phyloP scores from a whole-genome alignment of 768 basidiomycete species.

The Myochromella boudieri region DNA sequence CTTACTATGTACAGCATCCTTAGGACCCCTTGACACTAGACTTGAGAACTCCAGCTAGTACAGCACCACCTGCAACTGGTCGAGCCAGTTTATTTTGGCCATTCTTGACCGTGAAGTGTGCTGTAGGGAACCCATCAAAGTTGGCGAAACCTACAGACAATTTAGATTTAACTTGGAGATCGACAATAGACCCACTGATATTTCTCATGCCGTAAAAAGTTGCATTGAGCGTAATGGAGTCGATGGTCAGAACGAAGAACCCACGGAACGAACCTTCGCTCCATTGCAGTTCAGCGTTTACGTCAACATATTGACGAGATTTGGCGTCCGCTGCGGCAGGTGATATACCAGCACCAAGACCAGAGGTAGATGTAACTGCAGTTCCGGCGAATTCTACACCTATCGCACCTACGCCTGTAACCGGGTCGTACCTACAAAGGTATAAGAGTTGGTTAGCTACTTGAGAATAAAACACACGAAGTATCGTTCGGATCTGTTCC shows the following conservation, averaged over 20 bases:
- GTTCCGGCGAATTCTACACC: conserved; percentile 66
- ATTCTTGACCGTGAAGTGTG: conserved; percentile 10
- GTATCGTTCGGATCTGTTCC: conserved; percentile 48
- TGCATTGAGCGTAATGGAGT: conserved; percentile 43
- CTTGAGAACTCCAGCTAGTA: conserved; percentile 9
- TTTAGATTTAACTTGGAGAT: neutral
- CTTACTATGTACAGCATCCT: neutral
- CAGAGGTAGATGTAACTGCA: conserved; percentile 50
- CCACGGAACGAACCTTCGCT: conserved; percentile 59
- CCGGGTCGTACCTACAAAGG: conserved; percentile 41
- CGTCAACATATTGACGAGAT: conserved; percentile 34
- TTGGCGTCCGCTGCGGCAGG: conserved; percentile 38
- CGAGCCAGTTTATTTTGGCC: conserved; percentile 12
- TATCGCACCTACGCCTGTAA: conserved; percentile 47
- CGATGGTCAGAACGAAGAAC: conserved; percentile 55
- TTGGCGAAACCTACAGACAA: neutral
- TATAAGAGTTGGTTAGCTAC: neutral
- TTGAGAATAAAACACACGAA: conserved; percentile 27
- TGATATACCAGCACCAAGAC: conserved; percentile 41
- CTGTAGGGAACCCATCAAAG: conserved; percentile 3
- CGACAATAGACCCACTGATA: neutral
- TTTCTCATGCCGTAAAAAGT: conserved; percentile 53
- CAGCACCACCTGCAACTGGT: conserved; percentile 13
- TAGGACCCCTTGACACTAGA: no score
- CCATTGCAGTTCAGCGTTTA: conserved; percentile 56